These are phyloP conservation scores for Umbelopsis sp. DNA, from an alignment of 371 early-diverging fungal genomes.

Conservation along the genomic window DNA sequence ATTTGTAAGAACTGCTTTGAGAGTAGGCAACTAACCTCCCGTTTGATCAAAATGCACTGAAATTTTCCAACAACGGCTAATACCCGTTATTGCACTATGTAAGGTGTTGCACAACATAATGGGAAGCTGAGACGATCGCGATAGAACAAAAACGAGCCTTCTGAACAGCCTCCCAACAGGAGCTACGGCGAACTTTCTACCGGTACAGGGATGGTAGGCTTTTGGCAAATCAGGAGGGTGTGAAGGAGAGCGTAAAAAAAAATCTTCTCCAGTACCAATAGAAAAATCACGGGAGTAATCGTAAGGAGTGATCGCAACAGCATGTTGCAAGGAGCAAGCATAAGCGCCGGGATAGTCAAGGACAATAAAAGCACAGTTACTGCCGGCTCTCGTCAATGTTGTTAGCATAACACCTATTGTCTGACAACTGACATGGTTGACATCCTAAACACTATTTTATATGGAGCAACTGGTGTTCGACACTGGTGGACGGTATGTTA, in stretches of 20 bases:
- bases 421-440: conserved; percentile 8
- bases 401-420: not conserved
- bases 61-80: too few relatives aligned
- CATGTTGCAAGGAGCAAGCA: not conserved
- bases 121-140: not conserved
- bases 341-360: not conserved
- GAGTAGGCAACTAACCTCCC: too few relatives aligned
- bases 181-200: not conserved
- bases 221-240: not conserved
- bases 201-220: not conserved
- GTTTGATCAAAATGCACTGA: too few relatives aligned
- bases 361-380: conserved; percentile 1
- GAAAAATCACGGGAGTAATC: not conserved
- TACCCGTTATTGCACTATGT: too few relatives aligned
- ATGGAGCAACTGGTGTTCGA: not conserved
- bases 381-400: not conserved
- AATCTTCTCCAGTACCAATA: not conserved
- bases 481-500: conserved; percentile 7
- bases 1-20: too few relatives aligned
- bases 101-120: too few relatives aligned
- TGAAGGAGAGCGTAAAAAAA: not conserved
- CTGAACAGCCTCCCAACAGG: not conserved
- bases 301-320: not conserved
- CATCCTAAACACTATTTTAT: conserved; percentile 5
- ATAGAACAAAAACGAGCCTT: not conserved